phyloP scores from a whole-genome alignment of 2,329 filamentous ascomycete species.

The Cordyceps militaris region DNA sequence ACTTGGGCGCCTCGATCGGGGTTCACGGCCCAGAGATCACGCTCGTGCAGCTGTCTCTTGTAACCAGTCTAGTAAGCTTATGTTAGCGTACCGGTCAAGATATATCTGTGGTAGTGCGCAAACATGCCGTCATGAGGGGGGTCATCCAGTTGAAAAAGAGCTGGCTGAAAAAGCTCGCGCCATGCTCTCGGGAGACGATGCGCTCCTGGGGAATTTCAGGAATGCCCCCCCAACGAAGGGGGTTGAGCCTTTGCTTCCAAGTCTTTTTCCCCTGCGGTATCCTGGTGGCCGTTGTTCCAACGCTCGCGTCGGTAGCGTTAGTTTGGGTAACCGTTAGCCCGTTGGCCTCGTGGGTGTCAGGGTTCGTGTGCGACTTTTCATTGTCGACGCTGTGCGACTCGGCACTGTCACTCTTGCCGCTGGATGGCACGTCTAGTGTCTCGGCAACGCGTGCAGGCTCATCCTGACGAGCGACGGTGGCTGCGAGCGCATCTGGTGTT shows the following conservation, averaged over 20 bases:
- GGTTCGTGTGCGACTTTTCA: slow-evolving; percentile 8
- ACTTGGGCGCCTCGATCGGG: slow-evolving; percentile 66
- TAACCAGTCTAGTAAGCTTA: slow-evolving; percentile 69
- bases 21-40: slow-evolving; percentile 86
- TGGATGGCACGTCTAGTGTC: not conserved
- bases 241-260: slow-evolving; percentile 60
- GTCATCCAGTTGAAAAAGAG: slow-evolving; percentile 88
- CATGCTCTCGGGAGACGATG: slow-evolving; percentile 58
- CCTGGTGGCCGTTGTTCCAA: slow-evolving; percentile 32
- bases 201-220: slow-evolving; percentile 50
- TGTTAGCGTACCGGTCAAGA: slow-evolving; percentile 8
- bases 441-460: not conserved
- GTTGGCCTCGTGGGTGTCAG: slow-evolving; percentile 15
- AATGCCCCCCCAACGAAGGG: slow-evolving; percentile 50
- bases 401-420: not conserved
- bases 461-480: not conserved
- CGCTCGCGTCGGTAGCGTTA: slow-evolving; percentile 47
- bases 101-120: slow-evolving; percentile 2
- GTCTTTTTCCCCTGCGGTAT: slow-evolving; percentile 36
- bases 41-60: slow-evolving; percentile 70
- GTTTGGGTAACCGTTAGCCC: slow-evolving; percentile 35
- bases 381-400: not conserved
- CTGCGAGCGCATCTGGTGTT: slow-evolving; percentile 3
- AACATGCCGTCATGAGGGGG: slow-evolving; percentile 68
- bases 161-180: slow-evolving; percentile 65